These are phyloP conservation scores for Solanum verrucosum DNA, from an alignment of 257 asterid species.

Conservation along the genomic window DNA sequence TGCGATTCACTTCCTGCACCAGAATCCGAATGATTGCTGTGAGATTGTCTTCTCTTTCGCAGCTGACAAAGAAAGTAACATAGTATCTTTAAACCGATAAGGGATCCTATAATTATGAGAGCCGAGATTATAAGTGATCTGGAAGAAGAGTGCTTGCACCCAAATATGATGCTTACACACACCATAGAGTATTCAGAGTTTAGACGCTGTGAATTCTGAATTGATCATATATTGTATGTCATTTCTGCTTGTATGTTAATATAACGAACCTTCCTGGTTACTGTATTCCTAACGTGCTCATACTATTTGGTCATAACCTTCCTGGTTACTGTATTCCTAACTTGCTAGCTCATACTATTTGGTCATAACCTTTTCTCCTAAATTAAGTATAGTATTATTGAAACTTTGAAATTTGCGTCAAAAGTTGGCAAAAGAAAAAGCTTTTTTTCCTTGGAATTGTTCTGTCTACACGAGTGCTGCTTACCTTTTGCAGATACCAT, in stretches of 20 bases:
- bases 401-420: background rate
- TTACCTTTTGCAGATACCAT: background rate
- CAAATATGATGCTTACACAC: constrained; percentile 38
- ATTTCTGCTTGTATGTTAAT: background rate
- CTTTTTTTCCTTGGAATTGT: background rate
- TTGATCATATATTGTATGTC: background rate
- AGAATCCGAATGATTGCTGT: background rate
- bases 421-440: background rate
- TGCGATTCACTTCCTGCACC: constrained; percentile 1
- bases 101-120: constrained; percentile 26
- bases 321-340: background rate
- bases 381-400: constrained; percentile 3
- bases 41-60: background rate
- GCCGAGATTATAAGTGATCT: constrained; percentile 30
- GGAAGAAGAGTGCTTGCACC: constrained; percentile 36
- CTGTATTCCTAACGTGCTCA: background rate
- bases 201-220: background rate
- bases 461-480: background rate
- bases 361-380: background rate
- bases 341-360: background rate
- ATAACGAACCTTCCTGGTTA: background rate
- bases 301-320: background rate
- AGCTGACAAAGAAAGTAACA: constrained; percentile 18
- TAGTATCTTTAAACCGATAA: constrained; percentile 24
- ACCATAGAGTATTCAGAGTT: constrained; percentile 16